Conservation (phyloP, 129 eudicot genomes). For the Ambrosia artemisiifolia region DNA sequence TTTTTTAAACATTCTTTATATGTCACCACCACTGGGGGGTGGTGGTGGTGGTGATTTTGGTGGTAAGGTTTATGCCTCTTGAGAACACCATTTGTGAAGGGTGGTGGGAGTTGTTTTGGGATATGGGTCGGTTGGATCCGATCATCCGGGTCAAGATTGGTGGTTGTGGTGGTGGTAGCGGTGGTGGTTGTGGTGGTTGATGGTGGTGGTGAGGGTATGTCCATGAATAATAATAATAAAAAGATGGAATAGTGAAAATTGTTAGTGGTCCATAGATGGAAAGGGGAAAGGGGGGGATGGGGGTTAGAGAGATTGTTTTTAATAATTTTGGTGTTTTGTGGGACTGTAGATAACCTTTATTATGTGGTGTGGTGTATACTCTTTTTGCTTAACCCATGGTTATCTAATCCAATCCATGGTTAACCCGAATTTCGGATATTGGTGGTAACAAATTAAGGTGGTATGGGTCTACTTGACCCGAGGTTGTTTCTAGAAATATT, state of each 20-base stretch:
- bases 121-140: constrained; percentile 40
- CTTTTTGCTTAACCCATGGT: constrained; percentile 36
- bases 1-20: constrained; percentile 87
- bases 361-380: constrained; percentile 28
- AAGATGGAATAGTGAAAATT: constrained; percentile 9
- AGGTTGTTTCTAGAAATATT: not conserved
- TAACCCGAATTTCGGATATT: constrained; percentile 30
- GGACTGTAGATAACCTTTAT: constrained; percentile 36
- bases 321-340: constrained; percentile 5
- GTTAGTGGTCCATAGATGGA: constrained; percentile 30
- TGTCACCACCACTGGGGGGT: constrained; percentile 41
- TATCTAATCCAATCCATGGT: constrained; percentile 33
- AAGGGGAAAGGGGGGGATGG: not conserved
- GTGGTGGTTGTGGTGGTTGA: constrained; percentile 19
- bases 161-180: constrained; percentile 22
- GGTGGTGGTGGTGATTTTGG: constrained; percentile 25
- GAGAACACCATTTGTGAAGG: constrained; percentile 64
- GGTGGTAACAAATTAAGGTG: not conserved
- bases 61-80: constrained; percentile 48
- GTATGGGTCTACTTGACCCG: constrained; percentile 25
- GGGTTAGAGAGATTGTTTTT: not conserved
- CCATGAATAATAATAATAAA: constrained; percentile 37
- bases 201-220: constrained; percentile 26
- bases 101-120: constrained; percentile 30
- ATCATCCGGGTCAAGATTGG: constrained; percentile 43